These are phyloP conservation scores for Thielaviopsis euricoi DNA, from an alignment of 2,329 filamentous ascomycete genomes.

Conservation along the genomic window DNA sequence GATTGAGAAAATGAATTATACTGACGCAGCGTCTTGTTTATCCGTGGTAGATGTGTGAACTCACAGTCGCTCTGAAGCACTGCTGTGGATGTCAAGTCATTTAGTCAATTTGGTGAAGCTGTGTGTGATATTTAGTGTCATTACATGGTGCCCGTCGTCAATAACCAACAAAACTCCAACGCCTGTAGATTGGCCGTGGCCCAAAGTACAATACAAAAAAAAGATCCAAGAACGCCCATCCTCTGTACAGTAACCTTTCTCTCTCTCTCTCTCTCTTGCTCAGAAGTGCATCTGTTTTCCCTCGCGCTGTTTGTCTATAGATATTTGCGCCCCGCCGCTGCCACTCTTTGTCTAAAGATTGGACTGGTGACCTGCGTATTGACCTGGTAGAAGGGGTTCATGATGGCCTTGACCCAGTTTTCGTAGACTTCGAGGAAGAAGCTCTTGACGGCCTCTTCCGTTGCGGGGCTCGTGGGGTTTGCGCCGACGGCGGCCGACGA, in stretches of 20 bases:
- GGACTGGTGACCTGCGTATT: conserved; percentile 78
- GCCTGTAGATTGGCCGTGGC: not conserved
- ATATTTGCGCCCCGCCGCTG: conserved; percentile 83
- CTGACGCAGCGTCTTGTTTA: not conserved
- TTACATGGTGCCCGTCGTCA: not conserved
- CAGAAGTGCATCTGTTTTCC: too few species aligned
- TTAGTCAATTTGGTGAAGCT: too few species aligned
- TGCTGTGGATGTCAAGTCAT: too few species aligned
- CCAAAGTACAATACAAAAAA: not conserved
- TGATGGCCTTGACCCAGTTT: conserved; percentile 88
- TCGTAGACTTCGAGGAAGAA: conserved; percentile 96
- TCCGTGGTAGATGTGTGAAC: too few species aligned
- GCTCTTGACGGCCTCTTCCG: conserved; percentile 86
- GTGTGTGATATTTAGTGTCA: not conserved
- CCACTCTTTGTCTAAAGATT: conserved; percentile 67
- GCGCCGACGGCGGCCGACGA: conserved; percentile 57
- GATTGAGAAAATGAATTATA: not conserved
- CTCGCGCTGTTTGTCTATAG: conserved; percentile 29
- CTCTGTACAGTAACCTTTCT: too few species aligned
- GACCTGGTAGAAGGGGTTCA: conserved; percentile 87
- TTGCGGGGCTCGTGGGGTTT: conserved; percentile 77
- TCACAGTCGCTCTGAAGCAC: too few species aligned
- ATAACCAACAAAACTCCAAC: not conserved
- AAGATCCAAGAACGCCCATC: not conserved
- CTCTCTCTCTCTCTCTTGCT: too few species aligned